These are phyloP conservation scores for Russula emetica DNA, from an alignment of 768 basidiomycete species.

Conservation along the genomic window DNA sequence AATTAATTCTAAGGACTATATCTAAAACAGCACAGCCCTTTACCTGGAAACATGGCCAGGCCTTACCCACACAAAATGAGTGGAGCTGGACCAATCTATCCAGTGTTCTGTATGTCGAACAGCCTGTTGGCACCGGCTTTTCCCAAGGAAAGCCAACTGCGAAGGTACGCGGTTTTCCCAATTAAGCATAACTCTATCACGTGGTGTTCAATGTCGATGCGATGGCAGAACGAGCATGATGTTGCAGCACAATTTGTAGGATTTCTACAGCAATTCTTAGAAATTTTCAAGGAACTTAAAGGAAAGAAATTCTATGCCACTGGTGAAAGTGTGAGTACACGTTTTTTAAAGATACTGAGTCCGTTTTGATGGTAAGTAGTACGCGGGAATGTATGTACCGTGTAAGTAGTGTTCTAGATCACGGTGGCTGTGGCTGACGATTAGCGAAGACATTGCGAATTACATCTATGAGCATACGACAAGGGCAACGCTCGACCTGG, in stretches of 20 bases:
- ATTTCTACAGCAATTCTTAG: slow-evolving; percentile 71
- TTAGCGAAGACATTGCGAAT: slow-evolving; percentile 63
- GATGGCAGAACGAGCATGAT: slow-evolving; percentile 46
- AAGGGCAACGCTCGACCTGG: slow-evolving; percentile 43
- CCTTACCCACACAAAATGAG: slow-evolving; percentile 59
- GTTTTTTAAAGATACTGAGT: not conserved
- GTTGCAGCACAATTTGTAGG: slow-evolving; percentile 53
- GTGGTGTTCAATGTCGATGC: not conserved
- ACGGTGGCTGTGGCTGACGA: not conserved
- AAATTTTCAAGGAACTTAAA: slow-evolving; percentile 69
- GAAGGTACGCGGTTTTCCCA: slow-evolving; percentile 28
- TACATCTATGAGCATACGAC: slow-evolving; percentile 59
- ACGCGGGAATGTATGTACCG: slow-evolving; percentile 67
- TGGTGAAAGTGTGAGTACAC: slow-evolving; percentile 64
- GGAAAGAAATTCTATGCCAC: slow-evolving; percentile 64
- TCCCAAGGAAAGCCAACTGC: slow-evolving; percentile 66
- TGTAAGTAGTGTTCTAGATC: slow-evolving; percentile 42
- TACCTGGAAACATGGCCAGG: slow-evolving; percentile 58
- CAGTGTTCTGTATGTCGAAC: slow-evolving; percentile 70
- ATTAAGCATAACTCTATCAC: not conserved
- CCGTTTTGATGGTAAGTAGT: slow-evolving; percentile 38
- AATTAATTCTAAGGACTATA: not conserved
- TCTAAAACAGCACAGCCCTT: slow-evolving; percentile 47
- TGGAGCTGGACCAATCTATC: slow-evolving; percentile 79
- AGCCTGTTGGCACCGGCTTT: slow-evolving; percentile 77